Evolutionary conservation across 2,329 filamentous ascomycete genomes (phyloP).

Genomic region (Verruconis gallopava): DNA sequence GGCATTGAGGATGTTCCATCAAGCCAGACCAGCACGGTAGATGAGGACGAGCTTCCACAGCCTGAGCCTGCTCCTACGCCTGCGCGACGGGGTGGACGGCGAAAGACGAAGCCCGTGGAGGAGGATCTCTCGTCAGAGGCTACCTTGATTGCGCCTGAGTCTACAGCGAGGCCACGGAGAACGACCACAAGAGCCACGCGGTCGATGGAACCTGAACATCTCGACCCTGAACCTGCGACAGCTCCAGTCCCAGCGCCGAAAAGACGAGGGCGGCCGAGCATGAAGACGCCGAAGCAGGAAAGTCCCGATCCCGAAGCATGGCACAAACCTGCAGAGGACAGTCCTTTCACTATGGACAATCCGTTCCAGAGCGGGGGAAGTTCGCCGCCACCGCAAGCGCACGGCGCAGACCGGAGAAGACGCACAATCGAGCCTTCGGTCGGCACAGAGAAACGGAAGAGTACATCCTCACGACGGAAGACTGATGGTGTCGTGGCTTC

Average conservation of each 20-base stretch:
- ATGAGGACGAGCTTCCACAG: constrained; percentile 33
- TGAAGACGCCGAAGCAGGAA: constrained; percentile 34
- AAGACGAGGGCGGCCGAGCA: constrained; percentile 27
- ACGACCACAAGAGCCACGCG: constrained; percentile 1
- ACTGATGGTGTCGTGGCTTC: constrained; percentile 31
- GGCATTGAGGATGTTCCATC: constrained; percentile 61
- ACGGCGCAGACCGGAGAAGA: constrained; percentile 34
- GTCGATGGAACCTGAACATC: neutral
- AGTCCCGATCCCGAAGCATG: constrained; percentile 37
- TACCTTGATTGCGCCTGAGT: neutral
- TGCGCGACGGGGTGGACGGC: neutral
- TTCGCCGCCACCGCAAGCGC: constrained; percentile 41
- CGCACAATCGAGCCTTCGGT: constrained; percentile 34
- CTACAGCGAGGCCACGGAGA: neutral
- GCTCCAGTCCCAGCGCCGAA: constrained; percentile 17
- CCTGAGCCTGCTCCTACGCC: constrained; percentile 11
- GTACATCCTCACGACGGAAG: constrained; percentile 28
- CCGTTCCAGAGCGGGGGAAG: constrained; percentile 86
- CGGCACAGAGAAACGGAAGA: constrained; percentile 29
- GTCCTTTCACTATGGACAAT: constrained; percentile 77
- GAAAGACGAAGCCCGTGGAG: neutral
- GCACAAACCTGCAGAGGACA: constrained; percentile 35
- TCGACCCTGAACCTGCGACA: constrained; percentile 24
- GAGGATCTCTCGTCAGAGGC: constrained; percentile 3
- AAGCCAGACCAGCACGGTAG: constrained; percentile 51